Evolutionary conservation across 768 basidiomycete genomes (phyloP).

Genomic region (Calocybe cyanea): DNA sequence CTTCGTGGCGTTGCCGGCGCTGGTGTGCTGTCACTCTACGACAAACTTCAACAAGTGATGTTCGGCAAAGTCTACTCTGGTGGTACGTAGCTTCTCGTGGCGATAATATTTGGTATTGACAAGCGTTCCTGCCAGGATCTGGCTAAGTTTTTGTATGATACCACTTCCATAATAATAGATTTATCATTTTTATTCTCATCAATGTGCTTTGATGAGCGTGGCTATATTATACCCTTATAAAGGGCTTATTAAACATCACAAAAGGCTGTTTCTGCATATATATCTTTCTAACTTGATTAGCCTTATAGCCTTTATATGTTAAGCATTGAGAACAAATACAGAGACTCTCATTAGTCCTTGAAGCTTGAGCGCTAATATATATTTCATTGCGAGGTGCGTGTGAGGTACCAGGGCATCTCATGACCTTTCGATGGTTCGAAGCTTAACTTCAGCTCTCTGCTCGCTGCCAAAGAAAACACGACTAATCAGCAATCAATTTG

Average conservation of each 20-base stretch:
- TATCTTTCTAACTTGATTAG: no score
- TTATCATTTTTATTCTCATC: slow-evolving; percentile 26
- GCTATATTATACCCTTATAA: slow-evolving; percentile 39
- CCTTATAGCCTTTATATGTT: no score
- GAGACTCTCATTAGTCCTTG: no score
- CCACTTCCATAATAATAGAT: slow-evolving; percentile 32
- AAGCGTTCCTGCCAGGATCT: slow-evolving; percentile 32
- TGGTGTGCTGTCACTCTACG: slow-evolving; percentile 98
- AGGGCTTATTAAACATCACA: slow-evolving; percentile 26
- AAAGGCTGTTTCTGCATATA: neutral
- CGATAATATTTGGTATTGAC: neutral
- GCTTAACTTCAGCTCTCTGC: no score
- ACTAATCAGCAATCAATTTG: no score
- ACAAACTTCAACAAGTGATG: slow-evolving; percentile 94
- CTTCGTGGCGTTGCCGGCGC: slow-evolving; percentile 99
- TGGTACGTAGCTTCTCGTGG: slow-evolving; percentile 52
- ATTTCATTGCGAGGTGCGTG: no score
- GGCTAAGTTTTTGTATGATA: slow-evolving; percentile 35
- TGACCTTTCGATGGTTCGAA: no score
- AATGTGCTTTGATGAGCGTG: slow-evolving; percentile 31
- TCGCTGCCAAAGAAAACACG: no score
- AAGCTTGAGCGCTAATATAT: no score
- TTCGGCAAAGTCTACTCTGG: slow-evolving; percentile 99
- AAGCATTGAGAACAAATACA: no score
- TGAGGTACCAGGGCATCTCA: no score